A percentile compares a stretch with the other conserved stretches of the same genome.
Conservation (phyloP, 2,329 filamentous ascomycete species). For the Trichocomaceae sp. region DNA sequence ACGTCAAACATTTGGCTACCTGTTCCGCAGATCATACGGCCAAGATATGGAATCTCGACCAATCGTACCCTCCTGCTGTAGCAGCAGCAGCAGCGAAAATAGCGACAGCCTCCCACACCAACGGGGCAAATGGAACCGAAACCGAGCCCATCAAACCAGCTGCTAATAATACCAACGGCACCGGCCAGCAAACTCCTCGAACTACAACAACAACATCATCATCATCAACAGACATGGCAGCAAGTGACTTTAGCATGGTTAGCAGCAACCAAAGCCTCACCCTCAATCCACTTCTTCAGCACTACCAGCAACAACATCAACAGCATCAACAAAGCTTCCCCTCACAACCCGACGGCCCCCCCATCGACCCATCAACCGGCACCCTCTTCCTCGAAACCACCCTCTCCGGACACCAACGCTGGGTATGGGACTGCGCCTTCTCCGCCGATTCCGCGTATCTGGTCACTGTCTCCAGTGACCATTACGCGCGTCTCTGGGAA, state of each 20-base stretch:
- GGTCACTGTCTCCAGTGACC: constrained; percentile 87
- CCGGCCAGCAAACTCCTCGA: neutral
- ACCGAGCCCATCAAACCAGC: neutral
- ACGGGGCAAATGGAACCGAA: constrained; percentile 6
- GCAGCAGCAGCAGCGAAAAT: constrained; percentile 20
- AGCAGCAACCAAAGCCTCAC: constrained; percentile 2
- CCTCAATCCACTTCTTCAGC: constrained; percentile 17
- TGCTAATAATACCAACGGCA: constrained; percentile 4
- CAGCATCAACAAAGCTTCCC: constrained; percentile 21
- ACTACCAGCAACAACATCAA: constrained; percentile 15
- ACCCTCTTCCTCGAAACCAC: constrained; percentile 75
- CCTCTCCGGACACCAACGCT: constrained; percentile 82
- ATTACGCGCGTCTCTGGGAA: constrained; percentile 90
- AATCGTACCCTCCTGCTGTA: constrained; percentile 45
- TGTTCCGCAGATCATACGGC: constrained; percentile 92
- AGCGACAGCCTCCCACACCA: neutral
- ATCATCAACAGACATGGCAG: constrained; percentile 8
- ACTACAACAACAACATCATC: neutral
- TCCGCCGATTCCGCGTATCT: constrained; percentile 88
- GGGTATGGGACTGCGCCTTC: constrained; percentile 97
- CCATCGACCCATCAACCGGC: constrained; percentile 41
- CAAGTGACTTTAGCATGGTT: constrained; percentile 11
- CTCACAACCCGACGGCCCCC: constrained; percentile 33
- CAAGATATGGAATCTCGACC: constrained; percentile 91
- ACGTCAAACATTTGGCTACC: constrained; percentile 89